A percentile compares a stretch with the other conserved stretches of the same genome.
Conservation (phyloP, 2,329 filamentous ascomycete species). For the Diaporthe destruens region DNA sequence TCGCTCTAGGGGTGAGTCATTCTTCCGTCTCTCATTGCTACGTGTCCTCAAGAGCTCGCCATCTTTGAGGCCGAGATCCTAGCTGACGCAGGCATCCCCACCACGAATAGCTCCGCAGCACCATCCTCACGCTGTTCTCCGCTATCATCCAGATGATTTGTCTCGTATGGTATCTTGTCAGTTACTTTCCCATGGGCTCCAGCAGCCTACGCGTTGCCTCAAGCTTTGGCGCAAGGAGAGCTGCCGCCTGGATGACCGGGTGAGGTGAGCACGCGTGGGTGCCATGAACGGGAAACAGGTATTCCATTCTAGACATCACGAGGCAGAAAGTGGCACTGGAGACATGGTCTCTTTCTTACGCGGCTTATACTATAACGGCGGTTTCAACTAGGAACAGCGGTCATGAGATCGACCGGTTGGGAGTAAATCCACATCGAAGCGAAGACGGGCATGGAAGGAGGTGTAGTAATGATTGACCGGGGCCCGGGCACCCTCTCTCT, state of each 20-base stretch:
- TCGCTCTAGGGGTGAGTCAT: constrained; percentile 86
- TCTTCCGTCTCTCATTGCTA: neutral
- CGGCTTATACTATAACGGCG: neutral
- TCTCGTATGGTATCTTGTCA: constrained; percentile 92
- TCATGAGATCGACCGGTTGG: constrained; percentile 36
- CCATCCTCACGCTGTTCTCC: constrained; percentile 86
- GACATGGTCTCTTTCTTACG: neutral
- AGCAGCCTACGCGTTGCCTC: constrained; percentile 88
- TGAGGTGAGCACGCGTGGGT: constrained; percentile 53
- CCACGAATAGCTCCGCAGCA: constrained; percentile 78
- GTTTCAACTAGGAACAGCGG: constrained; percentile 8
- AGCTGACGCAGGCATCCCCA: constrained; percentile 44
- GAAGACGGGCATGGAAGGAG: constrained; percentile 1
- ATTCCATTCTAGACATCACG: neutral
- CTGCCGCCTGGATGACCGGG: constrained; percentile 88
- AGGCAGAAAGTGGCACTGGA: neutral
- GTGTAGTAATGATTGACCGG: constrained; percentile 28
- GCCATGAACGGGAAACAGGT: neutral
- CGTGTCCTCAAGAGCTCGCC: constrained; percentile 12
- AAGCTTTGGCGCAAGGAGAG: constrained; percentile 85
- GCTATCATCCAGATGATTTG: constrained; percentile 86
- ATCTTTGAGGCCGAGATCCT: neutral
- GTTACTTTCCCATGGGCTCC: constrained; percentile 98
- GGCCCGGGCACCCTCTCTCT: neutral
- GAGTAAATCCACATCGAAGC: constrained; percentile 22